These are phyloP conservation scores for Juglanconis oblonga DNA, from an alignment of 2,329 filamentous ascomycete species.

Conservation along the genomic window DNA sequence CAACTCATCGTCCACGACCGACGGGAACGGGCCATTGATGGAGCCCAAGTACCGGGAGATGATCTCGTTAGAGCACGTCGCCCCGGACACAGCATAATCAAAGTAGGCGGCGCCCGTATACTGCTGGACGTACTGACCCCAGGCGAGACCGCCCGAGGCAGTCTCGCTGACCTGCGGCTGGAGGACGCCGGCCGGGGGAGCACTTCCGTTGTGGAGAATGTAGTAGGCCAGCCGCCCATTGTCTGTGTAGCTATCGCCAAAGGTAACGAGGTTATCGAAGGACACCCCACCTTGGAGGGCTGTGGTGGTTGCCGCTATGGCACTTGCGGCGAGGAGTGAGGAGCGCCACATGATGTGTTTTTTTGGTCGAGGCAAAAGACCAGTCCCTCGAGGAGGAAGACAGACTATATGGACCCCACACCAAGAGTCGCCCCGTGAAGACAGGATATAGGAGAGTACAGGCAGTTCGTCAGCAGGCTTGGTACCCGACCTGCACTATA, in stretches of 20 bases:
- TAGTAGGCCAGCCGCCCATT: slow-evolving; percentile 67
- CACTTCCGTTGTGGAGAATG: slow-evolving; percentile 49
- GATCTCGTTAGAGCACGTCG: slow-evolving; percentile 69
- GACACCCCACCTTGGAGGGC: slow-evolving; percentile 26
- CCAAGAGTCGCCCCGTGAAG: no score
- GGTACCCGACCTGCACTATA: no score
- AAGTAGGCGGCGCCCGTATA: slow-evolving; percentile 54
- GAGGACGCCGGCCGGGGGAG: slow-evolving; percentile 59
- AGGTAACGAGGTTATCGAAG: slow-evolving; percentile 64
- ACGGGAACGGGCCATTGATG: slow-evolving; percentile 58
- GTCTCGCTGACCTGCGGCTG: slow-evolving; percentile 49
- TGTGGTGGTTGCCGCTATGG: background rate
- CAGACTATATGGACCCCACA: background rate
- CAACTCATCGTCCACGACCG: slow-evolving; percentile 60
- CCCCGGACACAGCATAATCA: slow-evolving; percentile 72
- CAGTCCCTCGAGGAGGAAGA: no score
- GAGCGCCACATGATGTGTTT: background rate
- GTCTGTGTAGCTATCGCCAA: slow-evolving; percentile 77
- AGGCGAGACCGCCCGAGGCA: slow-evolving; percentile 63
- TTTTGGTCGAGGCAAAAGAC: no score
- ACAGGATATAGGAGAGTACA: no score
- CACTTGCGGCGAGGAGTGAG: background rate
- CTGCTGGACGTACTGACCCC: slow-evolving; percentile 65
- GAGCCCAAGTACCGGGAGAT: slow-evolving; percentile 50
- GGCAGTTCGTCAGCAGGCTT: no score